These are phyloP conservation scores for Fusarium sp. DNA, from an alignment of 2,329 filamentous ascomycete species.

Conservation along the genomic window DNA sequence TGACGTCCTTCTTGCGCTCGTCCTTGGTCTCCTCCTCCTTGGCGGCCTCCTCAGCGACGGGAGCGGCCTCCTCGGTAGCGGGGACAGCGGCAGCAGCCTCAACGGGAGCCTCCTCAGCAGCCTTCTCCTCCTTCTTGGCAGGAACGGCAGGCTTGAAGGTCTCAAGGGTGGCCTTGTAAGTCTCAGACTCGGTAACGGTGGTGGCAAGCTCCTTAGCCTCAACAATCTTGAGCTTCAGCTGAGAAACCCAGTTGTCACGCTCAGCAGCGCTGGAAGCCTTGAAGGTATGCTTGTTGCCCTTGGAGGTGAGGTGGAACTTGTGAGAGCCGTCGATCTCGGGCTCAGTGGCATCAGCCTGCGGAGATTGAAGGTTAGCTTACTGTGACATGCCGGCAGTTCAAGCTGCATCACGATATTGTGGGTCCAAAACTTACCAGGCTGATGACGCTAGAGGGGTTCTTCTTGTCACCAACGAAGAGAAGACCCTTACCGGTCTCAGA, in stretches of 20 bases:
- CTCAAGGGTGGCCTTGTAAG: conserved; percentile 89
- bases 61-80: conserved; percentile 44
- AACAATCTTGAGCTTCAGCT: conserved; percentile 83
- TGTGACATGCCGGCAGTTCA: conserved; percentile 39
- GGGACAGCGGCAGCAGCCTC: conserved; percentile 47
- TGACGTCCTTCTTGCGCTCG: conserved; percentile 59
- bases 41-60: conserved; percentile 52
- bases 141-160: conserved; percentile 67
- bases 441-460: conserved; percentile 82
- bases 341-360: conserved; percentile 73
- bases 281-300: conserved; percentile 93
- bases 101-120: conserved; percentile 53
- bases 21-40: conserved; percentile 55
- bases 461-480: conserved; percentile 91
- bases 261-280: conserved; percentile 81
- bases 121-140: conserved; percentile 60
- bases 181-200: conserved; percentile 80
- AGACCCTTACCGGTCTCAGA: conserved; percentile 95
- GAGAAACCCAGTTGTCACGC: conserved; percentile 92
- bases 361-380: conserved; percentile 18
- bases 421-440: conserved; percentile 76
- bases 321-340: conserved; percentile 79
- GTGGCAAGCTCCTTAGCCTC: conserved; percentile 87
- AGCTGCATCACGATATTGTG: conserved; percentile 23
- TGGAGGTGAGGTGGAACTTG: conserved; percentile 88